Evolutionary conservation across 2,329 filamentous ascomycete genomes (phyloP), one percentile per base, ranked within the genome.

Genomic region (Fusarium poae): DNA sequence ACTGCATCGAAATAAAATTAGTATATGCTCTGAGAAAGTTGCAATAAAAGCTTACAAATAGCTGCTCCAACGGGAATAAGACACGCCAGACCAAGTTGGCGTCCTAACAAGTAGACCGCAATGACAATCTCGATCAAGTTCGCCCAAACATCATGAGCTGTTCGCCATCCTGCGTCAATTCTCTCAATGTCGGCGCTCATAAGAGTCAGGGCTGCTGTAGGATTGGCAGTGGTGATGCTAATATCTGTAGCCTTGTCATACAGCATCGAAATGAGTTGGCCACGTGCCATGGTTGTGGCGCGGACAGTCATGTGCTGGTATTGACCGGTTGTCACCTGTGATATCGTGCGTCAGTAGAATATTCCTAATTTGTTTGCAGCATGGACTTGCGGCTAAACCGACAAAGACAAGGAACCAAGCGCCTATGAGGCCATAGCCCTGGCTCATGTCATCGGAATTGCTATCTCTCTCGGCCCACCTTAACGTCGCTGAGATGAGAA

Each of bases 141-240:
- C 2, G 77, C 79, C 81, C 80, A 83, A 3, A 79, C 57, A 25
- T 83, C 81, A 49, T 83, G 82, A 30, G 82, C 62, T 0, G 67
- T 75, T 18, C 73, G 69, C 45, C 79, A 77, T 0, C 79, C 78
- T 1, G 71, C 65, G 3, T 73, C 73, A 15, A 84, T 79, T 1
- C 78, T 76, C 53, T 82, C 81, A n/a, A 83, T 76, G 42, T 85
- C 82, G 5, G 80, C 75, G 39, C 77, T 81, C 80, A 84, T 84
- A 8, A 84, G 70, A 5, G 82, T 83, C 48, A 84, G 66, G 0
- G 80, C 75, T 0, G 79, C 77, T 0, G 78, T 76, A 1, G 80
- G 76, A 23, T 80, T 78, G 10, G 76, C 72, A 2, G 74, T 66
- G 1, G 73, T 70, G 12, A 79, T 67, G 4, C 66, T 71, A 18